A percentile compares a stretch with the other conserved stretches of the same genome.
These are phyloP conservation scores for Aspergillus intermedius DNA, from an alignment of 2,329 filamentous ascomycete genomes.

Conservation along the genomic window DNA sequence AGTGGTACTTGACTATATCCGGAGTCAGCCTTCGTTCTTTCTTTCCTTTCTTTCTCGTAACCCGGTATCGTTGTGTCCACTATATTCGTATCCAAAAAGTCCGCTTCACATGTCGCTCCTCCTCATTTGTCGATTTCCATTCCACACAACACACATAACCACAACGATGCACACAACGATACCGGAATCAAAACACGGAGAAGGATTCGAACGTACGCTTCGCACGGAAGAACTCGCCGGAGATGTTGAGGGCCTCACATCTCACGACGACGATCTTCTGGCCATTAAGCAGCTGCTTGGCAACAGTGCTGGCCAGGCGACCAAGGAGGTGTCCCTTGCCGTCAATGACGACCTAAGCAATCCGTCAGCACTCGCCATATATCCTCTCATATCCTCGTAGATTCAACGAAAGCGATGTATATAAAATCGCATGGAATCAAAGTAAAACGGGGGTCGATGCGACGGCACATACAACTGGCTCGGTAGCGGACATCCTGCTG, in stretches of 20 bases:
- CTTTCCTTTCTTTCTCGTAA: slow-evolving; percentile 2
- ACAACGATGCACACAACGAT: slow-evolving; percentile 11
- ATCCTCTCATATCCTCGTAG: slow-evolving; percentile 1
- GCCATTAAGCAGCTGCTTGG: slow-evolving; percentile 97
- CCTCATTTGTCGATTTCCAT: background rate
- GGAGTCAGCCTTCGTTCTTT: slow-evolving; percentile 39
- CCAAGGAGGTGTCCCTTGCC: slow-evolving; percentile 99
- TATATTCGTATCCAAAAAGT: background rate
- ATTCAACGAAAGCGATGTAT: background rate
- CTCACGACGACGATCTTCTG: slow-evolving; percentile 99
- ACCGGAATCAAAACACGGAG: slow-evolving; percentile 12
- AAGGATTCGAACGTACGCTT: slow-evolving; percentile 74
- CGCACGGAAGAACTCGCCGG: slow-evolving; percentile 99
- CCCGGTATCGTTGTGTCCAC: background rate
- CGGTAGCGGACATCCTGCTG: slow-evolving; percentile 59
- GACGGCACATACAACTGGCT: slow-evolving; percentile 54
- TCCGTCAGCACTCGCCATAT: slow-evolving; percentile 39
- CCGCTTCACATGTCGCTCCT: background rate
- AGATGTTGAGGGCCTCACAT: slow-evolving; percentile 99
- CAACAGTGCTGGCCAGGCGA: slow-evolving; percentile 94
- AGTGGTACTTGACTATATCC: slow-evolving; percentile 94
- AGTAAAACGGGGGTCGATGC: slow-evolving; percentile 7
- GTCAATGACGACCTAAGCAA: slow-evolving; percentile 86
- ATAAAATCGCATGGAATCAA: background rate
- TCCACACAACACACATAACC: background rate